phyloP scores from a whole-genome alignment of 768 basidiomycete species.

The Ramaria rubella region DNA sequence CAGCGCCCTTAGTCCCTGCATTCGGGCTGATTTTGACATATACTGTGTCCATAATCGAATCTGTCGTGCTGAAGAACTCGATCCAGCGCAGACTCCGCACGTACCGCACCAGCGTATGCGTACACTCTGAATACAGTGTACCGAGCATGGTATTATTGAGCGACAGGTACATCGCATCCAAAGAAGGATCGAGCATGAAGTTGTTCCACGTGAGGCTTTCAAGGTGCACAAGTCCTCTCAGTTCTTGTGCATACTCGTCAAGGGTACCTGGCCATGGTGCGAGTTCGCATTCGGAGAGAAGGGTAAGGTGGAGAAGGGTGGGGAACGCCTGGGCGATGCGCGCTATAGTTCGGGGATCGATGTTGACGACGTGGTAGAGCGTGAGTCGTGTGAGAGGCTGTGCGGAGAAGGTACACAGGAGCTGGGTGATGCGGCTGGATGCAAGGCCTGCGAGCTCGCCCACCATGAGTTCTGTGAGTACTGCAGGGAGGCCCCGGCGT shows the following conservation, averaged over 20 bases:
- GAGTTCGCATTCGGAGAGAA: constrained; percentile 9
- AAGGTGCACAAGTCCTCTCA: not conserved
- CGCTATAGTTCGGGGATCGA: not conserved
- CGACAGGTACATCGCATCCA: not conserved
- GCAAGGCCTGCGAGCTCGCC: constrained; percentile 6
- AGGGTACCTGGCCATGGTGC: constrained; percentile 7
- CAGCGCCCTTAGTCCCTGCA: not conserved
- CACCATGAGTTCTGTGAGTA: constrained; percentile 5
- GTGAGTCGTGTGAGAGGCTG: constrained; percentile 5
- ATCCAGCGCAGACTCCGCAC: not conserved
- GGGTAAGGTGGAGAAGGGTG: not conserved
- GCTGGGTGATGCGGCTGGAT: not conserved
- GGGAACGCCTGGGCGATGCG: constrained; percentile 1
- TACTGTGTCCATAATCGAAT: constrained; percentile 7
- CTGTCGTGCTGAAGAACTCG: constrained; percentile 1
- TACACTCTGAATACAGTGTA: not conserved
- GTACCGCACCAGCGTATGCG: not conserved
- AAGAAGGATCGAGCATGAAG: not conserved
- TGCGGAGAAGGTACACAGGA: not conserved
- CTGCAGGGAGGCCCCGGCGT: not conserved
- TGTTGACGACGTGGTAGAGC: not conserved
- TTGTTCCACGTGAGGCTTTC: constrained; percentile 8
- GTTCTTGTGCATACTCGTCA: not conserved
- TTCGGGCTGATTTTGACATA: not conserved
- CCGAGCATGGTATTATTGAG: not conserved